Evolutionary conservation across 169 alveolate species (phyloP), one percentile per base, ranked within the genome.

Genomic region (Cryptosporidium sp.): DNA sequence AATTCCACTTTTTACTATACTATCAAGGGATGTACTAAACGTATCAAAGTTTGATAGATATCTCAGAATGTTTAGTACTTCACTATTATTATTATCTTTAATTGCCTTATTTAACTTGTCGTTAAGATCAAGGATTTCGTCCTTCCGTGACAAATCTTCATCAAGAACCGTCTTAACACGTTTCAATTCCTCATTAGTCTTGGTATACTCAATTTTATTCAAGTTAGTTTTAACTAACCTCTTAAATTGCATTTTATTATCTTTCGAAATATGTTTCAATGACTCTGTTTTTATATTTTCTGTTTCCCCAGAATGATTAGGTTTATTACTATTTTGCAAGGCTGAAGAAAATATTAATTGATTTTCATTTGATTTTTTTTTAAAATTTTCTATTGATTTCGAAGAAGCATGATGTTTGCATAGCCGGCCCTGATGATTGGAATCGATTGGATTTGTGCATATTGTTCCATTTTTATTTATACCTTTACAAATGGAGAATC

Each of bases 381-480:
- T 65, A 2, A n/a, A 33, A 65, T 12, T 18, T 65, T 65, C 52
- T 35, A 12, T 37, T 37, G 71, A 33, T 1, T 35, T 59, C 5
- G 23, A 26, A 31, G 69, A 33, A n/a, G 18, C 29, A 43, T 80
- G 89, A 18, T 80, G 23, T 39, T 61, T 41, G 26, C 89, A 80
- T n/a, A 80, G 39, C 18, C 9, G 73, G 10, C 35, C 41, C 10
- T 59, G 48, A 37, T 31, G 39, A 37, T 37, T 59, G 7, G 59
- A 23, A n/a, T 61, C 67, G 43, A 80, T 45, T 2, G 89, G 89
- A 80, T 80, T 80, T 39, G 55, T 8, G n/a, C 89, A 80, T 16
- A 26, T 6, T 7, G 69, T 62, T 65, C 89, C 89, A 62, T 48
- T 67, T 61, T 21, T 59, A 39, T 33, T 80, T 14, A 39, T 43